Conservation (phyloP, 345 rosid genomes). For the Arabis hirsuta region DNA sequence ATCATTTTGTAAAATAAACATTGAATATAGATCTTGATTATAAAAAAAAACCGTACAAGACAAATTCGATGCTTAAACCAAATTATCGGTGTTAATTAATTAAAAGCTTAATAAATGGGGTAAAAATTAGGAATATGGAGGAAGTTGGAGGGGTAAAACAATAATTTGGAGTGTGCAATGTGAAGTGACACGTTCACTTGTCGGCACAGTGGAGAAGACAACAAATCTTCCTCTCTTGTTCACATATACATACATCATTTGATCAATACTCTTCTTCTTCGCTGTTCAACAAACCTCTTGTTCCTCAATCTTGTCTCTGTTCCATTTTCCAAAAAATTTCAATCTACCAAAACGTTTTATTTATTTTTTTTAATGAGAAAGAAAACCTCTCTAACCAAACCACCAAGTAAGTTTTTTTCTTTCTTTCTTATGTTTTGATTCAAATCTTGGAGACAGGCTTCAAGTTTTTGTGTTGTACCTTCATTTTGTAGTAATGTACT, state of each 20-base stretch:
- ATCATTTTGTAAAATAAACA: too few species aligned
- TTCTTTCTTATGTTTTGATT: constrained; percentile 24
- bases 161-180: constrained; percentile 27
- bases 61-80: too few species aligned
- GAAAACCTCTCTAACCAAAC: background rate
- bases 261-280: constrained; percentile 40
- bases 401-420: constrained; percentile 18
- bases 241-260: constrained; percentile 28
- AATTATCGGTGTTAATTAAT: too few species aligned
- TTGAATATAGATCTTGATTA: too few species aligned
- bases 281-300: constrained; percentile 7
- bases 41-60: too few species aligned
- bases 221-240: constrained; percentile 40
- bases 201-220: constrained; percentile 44
- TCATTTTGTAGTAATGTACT: background rate
- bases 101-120: too few species aligned
- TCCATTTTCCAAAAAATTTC: background rate
- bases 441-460: constrained; percentile 32
- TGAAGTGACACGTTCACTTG: constrained; percentile 45
- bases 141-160: constrained; percentile 38
- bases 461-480: constrained; percentile 13
- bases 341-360: background rate
- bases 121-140: constrained; percentile 18
- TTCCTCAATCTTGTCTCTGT: constrained; percentile 20
- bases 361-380: background rate